phyloP scores from a whole-genome alignment of 345 rosid species.

The Trapa bicornis region DNA sequence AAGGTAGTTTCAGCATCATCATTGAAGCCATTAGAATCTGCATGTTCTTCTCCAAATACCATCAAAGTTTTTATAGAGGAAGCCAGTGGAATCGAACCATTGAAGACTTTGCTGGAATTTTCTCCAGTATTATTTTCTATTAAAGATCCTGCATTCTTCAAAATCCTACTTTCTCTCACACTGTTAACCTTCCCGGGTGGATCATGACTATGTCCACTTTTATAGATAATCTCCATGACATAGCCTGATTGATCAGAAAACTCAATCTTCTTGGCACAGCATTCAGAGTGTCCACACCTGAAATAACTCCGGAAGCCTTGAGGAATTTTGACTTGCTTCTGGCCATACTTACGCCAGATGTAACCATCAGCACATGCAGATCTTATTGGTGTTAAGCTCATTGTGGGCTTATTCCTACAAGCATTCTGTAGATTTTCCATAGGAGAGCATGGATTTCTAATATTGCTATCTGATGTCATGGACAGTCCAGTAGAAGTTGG shows the following conservation, averaged over 20 bases:
- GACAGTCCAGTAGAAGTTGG: conserved; percentile 47
- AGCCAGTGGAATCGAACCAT: conserved; percentile 31
- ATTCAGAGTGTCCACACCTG: conserved; percentile 69
- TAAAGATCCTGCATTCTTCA: conserved; percentile 22
- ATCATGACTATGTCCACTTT: conserved; percentile 82
- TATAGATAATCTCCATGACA: conserved; percentile 58
- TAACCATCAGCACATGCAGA: conserved; percentile 63
- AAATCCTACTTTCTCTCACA: conserved; percentile 31
- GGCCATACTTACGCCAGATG: conserved; percentile 96
- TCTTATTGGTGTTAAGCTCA: conserved; percentile 31
- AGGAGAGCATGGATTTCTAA: conserved; percentile 1
- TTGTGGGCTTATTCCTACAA: conserved; percentile 16
- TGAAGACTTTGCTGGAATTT: conserved; percentile 18
- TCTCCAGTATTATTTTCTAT: conserved; percentile 19
- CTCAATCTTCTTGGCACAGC: conserved; percentile 79
- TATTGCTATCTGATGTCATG: conserved; percentile 28
- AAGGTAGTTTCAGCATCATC: conserved; percentile 24
- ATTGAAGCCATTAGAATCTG: conserved; percentile 18
- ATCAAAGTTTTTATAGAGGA: conserved; percentile 32
- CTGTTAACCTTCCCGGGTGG: conserved; percentile 49
- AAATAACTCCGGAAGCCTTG: conserved; percentile 86
- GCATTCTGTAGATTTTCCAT: conserved; percentile 2
- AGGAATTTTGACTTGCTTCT: conserved; percentile 93
- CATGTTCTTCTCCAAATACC: conserved; percentile 34
- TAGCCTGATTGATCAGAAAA: conserved; percentile 59